Evolutionary conservation across 164 flowering plant species (phyloP), one percentile per base, ranked within the genome.

Genomic region (Aristolochia californica): DNA sequence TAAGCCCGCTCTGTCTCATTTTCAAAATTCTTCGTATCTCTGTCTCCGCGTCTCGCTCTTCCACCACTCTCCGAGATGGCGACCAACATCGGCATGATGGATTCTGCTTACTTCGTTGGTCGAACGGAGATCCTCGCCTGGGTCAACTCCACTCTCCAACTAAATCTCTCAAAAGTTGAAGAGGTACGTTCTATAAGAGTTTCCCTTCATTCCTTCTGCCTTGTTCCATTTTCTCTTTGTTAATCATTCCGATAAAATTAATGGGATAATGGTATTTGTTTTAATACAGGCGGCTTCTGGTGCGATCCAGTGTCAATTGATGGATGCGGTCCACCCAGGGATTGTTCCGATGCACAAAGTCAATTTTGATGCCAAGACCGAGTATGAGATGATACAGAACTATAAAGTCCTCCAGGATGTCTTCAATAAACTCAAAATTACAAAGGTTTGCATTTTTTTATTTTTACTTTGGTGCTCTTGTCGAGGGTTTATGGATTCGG

Each of bases 381-480:
- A 94, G 81, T 94, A 94, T 68, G 99, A 94, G 66, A 89, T 85
- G 97, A 94, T 94, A 53, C 97, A 94, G 77, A 94, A 94, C 62
- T 94, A 90, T 70, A 94, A 94, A 74, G 93, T 94, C 18, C 95
- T 94, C 57, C 99, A 94, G 57, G 99, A 94, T 38, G 95, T 94
- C 13, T 94, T 94, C 73, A 94, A 83, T 65, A 94, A 94, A 66
- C 93, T 87, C 70, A 94, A 90, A 73, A 85, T 94, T 62, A 84
- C 85, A 21, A 94, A 94, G 96, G 99, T 90, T 15, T 4, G 9
- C 25, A 13, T 50, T 49, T 11, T 25, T 55, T 15, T 26, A 27
- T n/a, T n/a, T n/a, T n/a, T n/a, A 13, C 24, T n/a, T 24, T 18
- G 53, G 54, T 22, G 1, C 18, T 47, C 16, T 8, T 13, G 20